These are phyloP conservation scores for Schizothecium vesticola DNA, from an alignment of 495 filamentous ascomycete genomes.

Conservation along the genomic window DNA sequence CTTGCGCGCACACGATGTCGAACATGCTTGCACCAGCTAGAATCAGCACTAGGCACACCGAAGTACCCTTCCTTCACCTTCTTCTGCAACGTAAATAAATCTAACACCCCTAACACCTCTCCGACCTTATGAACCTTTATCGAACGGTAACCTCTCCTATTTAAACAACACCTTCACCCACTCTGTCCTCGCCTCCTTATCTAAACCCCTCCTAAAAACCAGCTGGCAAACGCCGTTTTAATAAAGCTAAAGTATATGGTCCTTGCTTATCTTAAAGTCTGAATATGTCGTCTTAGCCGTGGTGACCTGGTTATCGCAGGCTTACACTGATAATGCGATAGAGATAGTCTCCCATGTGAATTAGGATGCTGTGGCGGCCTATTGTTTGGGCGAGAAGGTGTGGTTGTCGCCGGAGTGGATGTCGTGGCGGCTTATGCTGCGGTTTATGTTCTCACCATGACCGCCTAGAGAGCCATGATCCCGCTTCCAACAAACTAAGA, in stretches of 20 bases:
- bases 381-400: conserved; percentile 25
- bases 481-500: too few species aligned
- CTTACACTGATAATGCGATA: conserved; percentile 20
- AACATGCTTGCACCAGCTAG: too few species aligned
- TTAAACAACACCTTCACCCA: conserved; percentile 28
- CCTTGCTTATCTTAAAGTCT: conserved; percentile 18
- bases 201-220: conserved; percentile 20
- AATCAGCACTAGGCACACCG: too few species aligned
- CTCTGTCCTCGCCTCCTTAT: conserved; percentile 20
- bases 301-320: conserved; percentile 16
- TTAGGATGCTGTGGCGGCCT: conserved; percentile 5
- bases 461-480: too few species aligned
- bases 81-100: conserved; percentile 15
- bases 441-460: too few species aligned
- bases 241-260: conserved; percentile 16
- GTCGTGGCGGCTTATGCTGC: conserved; percentile 22
- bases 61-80: conserved; percentile 26
- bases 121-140: conserved; percentile 24
- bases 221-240: conserved; percentile 26
- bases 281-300: conserved; percentile 17
- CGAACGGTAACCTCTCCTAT: conserved; percentile 28
- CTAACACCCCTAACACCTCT: conserved; percentile 16
- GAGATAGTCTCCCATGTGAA: conserved; percentile 19
- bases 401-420: conserved; percentile 25
- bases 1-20: too few species aligned